Evolutionary conservation across 2,329 filamentous ascomycete genomes (phyloP).

Genomic region (Aspergillus ibericus): DNA sequence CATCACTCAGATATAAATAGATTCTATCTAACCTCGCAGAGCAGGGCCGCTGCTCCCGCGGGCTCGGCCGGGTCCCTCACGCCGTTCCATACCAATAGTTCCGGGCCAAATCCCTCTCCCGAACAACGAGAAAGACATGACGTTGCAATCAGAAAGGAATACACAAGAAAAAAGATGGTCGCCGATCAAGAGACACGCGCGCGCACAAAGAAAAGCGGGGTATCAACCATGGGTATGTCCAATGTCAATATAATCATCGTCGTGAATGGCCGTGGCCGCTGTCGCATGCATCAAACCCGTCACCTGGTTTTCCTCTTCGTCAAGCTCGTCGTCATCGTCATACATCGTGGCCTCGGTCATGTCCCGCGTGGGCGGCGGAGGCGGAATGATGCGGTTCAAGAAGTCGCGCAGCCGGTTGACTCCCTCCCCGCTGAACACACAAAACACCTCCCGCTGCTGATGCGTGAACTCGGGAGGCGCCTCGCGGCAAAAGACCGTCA

Average conservation of each 20-base stretch:
- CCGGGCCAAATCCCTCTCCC: not conserved
- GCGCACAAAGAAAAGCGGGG: slow-evolving; percentile 28
- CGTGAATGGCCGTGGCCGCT: slow-evolving; percentile 42
- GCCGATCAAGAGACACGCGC: slow-evolving; percentile 16
- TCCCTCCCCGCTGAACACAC: slow-evolving; percentile 89
- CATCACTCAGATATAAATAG: not conserved
- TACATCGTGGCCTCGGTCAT: slow-evolving; percentile 45
- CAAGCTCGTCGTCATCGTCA: slow-evolving; percentile 46
- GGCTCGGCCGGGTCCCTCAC: no score
- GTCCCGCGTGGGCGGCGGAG: slow-evolving; percentile 28
- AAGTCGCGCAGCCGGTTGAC: slow-evolving; percentile 76
- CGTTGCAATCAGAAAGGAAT: not conserved
- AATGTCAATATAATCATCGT: slow-evolving; percentile 44
- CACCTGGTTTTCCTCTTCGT: slow-evolving; percentile 45
- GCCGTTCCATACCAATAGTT: not conserved
- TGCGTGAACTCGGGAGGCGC: slow-evolving; percentile 91
- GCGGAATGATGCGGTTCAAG: slow-evolving; percentile 57
- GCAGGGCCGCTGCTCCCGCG: no score
- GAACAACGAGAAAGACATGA: not conserved
- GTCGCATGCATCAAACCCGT: slow-evolving; percentile 45
- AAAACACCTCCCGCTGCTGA: slow-evolving; percentile 93
- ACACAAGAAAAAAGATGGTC: slow-evolving; percentile 7
- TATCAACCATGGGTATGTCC: slow-evolving; percentile 38
- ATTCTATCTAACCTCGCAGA: not conserved
- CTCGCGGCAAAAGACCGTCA: slow-evolving; percentile 80